Percentiles rank a stretch among this genome's conserved stretches.
Conservation (phyloP, 2,329 filamentous ascomycete species). For the Sporothrix dimorphospora region DNA sequence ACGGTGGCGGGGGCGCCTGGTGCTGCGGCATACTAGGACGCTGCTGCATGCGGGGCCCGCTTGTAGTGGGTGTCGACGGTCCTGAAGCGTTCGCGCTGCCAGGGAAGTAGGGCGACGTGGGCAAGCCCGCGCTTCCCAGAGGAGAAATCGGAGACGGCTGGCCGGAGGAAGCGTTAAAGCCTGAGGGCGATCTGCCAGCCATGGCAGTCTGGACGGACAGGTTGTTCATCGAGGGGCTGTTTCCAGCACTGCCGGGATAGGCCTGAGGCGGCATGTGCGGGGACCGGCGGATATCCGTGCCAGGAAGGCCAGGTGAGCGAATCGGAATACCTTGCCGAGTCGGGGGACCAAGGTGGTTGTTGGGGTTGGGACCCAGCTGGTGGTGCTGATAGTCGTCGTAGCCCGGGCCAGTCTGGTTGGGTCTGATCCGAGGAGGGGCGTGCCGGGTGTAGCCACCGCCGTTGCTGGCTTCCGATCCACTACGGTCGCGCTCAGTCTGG, state of each 20-base stretch:
- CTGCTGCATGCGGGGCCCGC: slow-evolving; percentile 34
- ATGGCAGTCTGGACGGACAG: slow-evolving; percentile 40
- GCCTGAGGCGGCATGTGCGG: slow-evolving; percentile 53
- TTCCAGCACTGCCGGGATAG: slow-evolving; percentile 39
- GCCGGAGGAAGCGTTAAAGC: slow-evolving; percentile 42
- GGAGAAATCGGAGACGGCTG: slow-evolving; percentile 54
- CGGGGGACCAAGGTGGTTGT: slow-evolving; percentile 36
- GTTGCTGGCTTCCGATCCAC: slow-evolving; percentile 59
- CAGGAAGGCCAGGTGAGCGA: slow-evolving; percentile 53
- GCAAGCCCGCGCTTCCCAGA: slow-evolving; percentile 38
- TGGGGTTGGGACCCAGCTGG: not conserved
- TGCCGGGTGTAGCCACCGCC: slow-evolving; percentile 45
- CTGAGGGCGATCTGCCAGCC: slow-evolving; percentile 27
- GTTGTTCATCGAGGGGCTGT: slow-evolving; percentile 41
- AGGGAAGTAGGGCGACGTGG: slow-evolving; percentile 40
- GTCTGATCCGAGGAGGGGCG: slow-evolving; percentile 46
- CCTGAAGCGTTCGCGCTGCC: slow-evolving; percentile 36
- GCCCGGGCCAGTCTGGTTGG: slow-evolving; percentile 37
- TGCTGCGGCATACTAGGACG: slow-evolving; percentile 12
- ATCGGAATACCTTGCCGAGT: slow-evolving; percentile 35
- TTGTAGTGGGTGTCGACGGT: slow-evolving; percentile 41
- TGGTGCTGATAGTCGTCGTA: slow-evolving; percentile 44
- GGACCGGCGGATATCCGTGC: slow-evolving; percentile 52
- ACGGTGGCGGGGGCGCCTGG: slow-evolving; percentile 35
- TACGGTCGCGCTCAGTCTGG: slow-evolving; percentile 54